phyloP scores from a whole-genome alignment of 1,284 basidiomycete species.

The Heterobasidion irregulare region DNA sequence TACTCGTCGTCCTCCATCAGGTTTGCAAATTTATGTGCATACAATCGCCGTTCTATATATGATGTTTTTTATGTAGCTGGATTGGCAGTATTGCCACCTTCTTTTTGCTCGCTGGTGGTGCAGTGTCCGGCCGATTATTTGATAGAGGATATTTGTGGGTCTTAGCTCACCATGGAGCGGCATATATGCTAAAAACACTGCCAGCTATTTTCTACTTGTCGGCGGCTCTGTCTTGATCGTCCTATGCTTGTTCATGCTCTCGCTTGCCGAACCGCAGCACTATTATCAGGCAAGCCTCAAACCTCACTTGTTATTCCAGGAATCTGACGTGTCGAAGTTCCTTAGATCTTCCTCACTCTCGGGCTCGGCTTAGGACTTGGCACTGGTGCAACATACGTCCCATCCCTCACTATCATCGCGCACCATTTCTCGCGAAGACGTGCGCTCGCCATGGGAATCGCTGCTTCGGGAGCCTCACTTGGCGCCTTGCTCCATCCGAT shows the following conservation, averaged over 20 bases:
- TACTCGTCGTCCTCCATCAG: not conserved
- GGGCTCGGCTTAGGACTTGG: slow-evolving; percentile 14
- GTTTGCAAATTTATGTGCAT: not conserved
- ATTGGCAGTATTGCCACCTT: not conserved
- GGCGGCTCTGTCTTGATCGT: slow-evolving; percentile 17
- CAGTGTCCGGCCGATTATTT: not conserved
- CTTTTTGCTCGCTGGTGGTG: not conserved
- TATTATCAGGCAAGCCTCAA: not conserved
- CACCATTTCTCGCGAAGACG: slow-evolving; percentile 14
- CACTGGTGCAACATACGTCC: slow-evolving; percentile 9
- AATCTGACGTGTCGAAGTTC: not conserved
- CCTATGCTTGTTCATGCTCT: slow-evolving; percentile 36
- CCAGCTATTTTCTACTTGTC: not conserved
- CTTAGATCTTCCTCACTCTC: slow-evolving; percentile 14
- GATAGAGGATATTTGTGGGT: not conserved
- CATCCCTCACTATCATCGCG: slow-evolving; percentile 11
- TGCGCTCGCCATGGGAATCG: slow-evolving; percentile 14
- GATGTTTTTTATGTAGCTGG: not conserved
- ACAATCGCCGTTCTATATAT: not conserved
- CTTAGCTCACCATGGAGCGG: not conserved
- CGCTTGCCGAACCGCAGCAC: slow-evolving; percentile 24
- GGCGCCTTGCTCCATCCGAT: slow-evolving; percentile 20
- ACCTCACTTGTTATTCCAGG: not conserved
- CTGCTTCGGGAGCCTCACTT: slow-evolving; percentile 14
- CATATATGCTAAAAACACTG: not conserved